Conservation (phyloP, 1,284 basidiomycete species). For the Ganoderma leucocontextum region DNA sequence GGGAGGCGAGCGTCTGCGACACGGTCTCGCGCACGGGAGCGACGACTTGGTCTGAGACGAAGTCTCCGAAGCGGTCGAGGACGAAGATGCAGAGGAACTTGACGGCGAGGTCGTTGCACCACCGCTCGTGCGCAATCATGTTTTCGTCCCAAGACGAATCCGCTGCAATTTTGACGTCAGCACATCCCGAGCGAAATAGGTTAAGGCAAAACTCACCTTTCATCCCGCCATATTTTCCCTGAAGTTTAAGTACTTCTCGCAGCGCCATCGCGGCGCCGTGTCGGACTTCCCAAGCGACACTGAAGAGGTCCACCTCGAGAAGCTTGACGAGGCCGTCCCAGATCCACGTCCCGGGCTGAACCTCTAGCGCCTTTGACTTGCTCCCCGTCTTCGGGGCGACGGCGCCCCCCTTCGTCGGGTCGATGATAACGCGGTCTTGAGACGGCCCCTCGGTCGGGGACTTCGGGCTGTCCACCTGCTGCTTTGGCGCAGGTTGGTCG, state of each 20-base stretch:
- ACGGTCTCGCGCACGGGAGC: conserved; percentile 98
- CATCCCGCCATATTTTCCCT: conserved; percentile 88
- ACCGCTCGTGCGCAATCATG: conserved; percentile 74
- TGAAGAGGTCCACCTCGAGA: conserved; percentile 88
- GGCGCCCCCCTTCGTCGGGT: conserved; percentile 83
- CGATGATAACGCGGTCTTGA: conserved; percentile 73
- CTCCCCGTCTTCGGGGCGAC: conserved; percentile 78
- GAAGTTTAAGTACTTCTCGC: conserved; percentile 87
- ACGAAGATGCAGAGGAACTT: conserved; percentile 92
- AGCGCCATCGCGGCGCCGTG: conserved; percentile 95
- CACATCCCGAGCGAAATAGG: neutral
- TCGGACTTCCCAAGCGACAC: conserved; percentile 91
- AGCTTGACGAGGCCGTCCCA: conserved; percentile 90
- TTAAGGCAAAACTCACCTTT: conserved; percentile 54
- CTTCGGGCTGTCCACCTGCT: conserved; percentile 62
- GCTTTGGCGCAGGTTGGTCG: conserved; percentile 48
- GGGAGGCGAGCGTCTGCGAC: conserved; percentile 92
- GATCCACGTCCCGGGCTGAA: conserved; percentile 81
- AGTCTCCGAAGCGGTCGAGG: conserved; percentile 98
- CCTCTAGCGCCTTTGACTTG: conserved; percentile 78
- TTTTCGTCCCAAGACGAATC: conserved; percentile 59
- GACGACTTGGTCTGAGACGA: conserved; percentile 95
- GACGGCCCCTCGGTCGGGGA: conserved; percentile 47
- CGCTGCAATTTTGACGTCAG: conserved; percentile 21
- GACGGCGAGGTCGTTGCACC: conserved; percentile 91